Conservation (phyloP, 2,329 filamentous ascomycete species). For the Delphinella strobiligena region DNA sequence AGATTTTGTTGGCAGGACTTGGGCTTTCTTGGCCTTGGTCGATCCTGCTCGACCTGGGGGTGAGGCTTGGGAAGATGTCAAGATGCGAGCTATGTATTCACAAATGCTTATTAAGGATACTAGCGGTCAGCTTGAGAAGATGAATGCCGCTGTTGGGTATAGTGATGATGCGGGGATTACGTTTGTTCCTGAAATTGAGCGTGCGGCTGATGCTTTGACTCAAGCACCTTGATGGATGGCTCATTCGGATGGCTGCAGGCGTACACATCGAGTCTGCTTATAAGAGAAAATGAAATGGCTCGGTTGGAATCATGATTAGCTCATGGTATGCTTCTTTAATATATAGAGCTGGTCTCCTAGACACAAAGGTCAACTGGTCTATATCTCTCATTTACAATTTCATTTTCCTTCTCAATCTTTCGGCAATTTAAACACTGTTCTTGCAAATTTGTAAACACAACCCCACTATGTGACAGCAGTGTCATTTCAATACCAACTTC, state of each 20-base stretch:
- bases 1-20: slow-evolving; percentile 20
- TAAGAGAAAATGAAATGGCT: no score
- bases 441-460: no score
- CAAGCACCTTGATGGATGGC: no score
- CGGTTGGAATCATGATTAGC: no score
- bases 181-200: slow-evolving; percentile 2
- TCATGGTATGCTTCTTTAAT: no score
- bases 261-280: no score
- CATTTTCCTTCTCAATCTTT: no score
- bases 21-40: slow-evolving; percentile 7
- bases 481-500: neutral
- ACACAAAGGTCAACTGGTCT: no score
- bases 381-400: no score
- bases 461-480: neutral
- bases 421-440: no score
- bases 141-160: slow-evolving; percentile 5
- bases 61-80: slow-evolving; percentile 2
- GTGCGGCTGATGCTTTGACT: slow-evolving; percentile 1
- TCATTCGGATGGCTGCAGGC: no score
- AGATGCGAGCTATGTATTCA: slow-evolving; percentile 1
- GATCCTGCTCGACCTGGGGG: neutral
- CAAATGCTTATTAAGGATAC: slow-evolving; percentile 5
- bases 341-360: no score
- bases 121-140: slow-evolving; percentile 2
- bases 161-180: slow-evolving; percentile 3